Evolutionary conservation across 2,329 filamentous ascomycete species (phyloP), one percentile per base, ranked within the genome.

Genomic region (Coniochaeta ligniaria): DNA sequence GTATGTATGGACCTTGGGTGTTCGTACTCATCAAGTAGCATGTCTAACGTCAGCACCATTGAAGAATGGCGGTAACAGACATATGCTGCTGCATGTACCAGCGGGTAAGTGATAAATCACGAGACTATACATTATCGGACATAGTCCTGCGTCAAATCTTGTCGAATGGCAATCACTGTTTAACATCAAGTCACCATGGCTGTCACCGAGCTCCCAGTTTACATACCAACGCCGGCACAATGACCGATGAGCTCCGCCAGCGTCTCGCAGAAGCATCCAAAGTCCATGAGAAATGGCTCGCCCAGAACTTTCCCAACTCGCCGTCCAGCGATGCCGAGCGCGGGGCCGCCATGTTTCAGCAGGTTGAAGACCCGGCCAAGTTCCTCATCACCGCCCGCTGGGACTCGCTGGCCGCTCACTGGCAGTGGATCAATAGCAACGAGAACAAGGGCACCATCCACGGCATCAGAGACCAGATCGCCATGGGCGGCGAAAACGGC

Each of bases 311-410:
- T 52, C 66, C 70, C 2, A 66, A 69, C 54, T 69, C 75, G 20
- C 76, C 75, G 50, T 70, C 70, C 45, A 70, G 72, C 61, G 74
- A 71, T 61, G 66, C 73, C 33, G 71, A 68, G 45, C 72, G 73
- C 22, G 70, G 72, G 26, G 68, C 68, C 2, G 69, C 65, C 41
- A 62, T 75, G 36, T 72, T 74, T 62, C 67, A 71, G 45, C 73
- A 76, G 63, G 55, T 72, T 60, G 71, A 75, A 52, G 70, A 77
- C 59, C 71, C 73, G 12, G 67, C 72, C 2, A 66, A 68, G 31
- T 61, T 78, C n/a, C 69, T 82, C 63, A 71, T 82, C 63, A 76
- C 75, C 5, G 75, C 78, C 20, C 72, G 74, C 12, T 81, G 79
- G 80, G 70, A 74, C 60, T 77, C 74, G 0, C 71, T 72, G 22